Conservation (phyloP, 2,329 filamentous ascomycete species). For the Hypoxylon rubiginosum region DNA sequence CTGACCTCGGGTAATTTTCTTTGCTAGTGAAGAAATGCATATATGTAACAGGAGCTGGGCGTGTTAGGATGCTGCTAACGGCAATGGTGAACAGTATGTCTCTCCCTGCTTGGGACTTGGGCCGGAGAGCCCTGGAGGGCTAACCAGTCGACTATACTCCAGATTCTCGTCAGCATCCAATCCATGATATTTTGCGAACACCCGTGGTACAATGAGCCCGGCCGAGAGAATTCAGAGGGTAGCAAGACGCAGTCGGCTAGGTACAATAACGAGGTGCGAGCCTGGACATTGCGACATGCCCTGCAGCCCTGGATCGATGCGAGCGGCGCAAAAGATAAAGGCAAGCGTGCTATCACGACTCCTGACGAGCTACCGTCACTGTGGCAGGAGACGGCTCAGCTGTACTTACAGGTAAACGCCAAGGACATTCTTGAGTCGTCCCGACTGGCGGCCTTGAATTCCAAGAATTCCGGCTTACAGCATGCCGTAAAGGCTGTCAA, state of each 20-base stretch:
- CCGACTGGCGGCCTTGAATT: background rate
- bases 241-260: constrained; percentile 38
- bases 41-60: background rate
- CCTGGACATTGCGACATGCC: constrained; percentile 49
- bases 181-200: constrained; percentile 68
- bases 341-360: background rate
- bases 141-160: constrained; percentile 62
- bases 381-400: constrained; percentile 33
- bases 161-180: constrained; percentile 69
- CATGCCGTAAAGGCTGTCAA: background rate
- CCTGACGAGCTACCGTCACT: background rate
- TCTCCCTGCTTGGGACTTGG: constrained; percentile 66
- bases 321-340: background rate
- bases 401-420: constrained; percentile 30
- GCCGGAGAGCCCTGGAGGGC: constrained; percentile 61
- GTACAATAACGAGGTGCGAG: constrained; percentile 52
- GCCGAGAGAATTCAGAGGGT: constrained; percentile 46
- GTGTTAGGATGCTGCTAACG: constrained; percentile 14
- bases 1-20: background rate
- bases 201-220: constrained; percentile 69
- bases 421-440: constrained; percentile 23
- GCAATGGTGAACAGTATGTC: constrained; percentile 55
- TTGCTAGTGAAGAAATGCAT: background rate
- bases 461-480: background rate
- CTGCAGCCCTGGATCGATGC: constrained; percentile 45